Base-by-base conservation (phyloP, 2,329 filamentous ascomycete genomes). In the Tolypocladium endophyticum region DNA sequence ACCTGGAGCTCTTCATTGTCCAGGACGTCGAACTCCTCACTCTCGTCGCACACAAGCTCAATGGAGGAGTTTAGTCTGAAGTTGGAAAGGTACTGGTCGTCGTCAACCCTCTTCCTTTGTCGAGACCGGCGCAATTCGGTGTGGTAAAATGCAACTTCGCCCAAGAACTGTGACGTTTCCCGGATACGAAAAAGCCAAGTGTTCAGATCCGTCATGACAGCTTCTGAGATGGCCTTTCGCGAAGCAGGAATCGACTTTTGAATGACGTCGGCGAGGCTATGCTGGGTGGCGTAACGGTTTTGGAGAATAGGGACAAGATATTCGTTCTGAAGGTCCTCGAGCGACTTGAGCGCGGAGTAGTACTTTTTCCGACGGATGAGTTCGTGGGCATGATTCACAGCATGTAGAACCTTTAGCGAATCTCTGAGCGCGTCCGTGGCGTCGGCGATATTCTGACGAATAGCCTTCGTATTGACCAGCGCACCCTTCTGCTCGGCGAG, bases 41-140 rank as follows among this genome's bases (percentile, higher is more conserved):
- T 89, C 74, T 99, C 94, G 66, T 99, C 94, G 53, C 91, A 92
- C 8, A 97, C 92, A 54, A 97, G 80, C 73, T 99, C 94, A 64
- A 97, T 94, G 2, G 94, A 88, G 11, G 94, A 97, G 71, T 97
- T 99, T 36, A 99, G 77, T 70, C 90, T 95, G 77, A 97, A 97
- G 65, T 89, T 88, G 39, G 81, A 80, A 52, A 97, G 79, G 64
- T 89, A 92, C 0, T 85, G 78, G 61, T 92, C 86, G 25, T 85
- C 81, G 64, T 96, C 89, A 11, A 88, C 84, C 25, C 94, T 84
- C 68, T 95, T 88, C 70, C 92, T 89, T 69, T 96, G 91, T 57
- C 93, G 84, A 30, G 86, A 84, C 63, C 93, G 84, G 53, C 94
- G 86, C 70, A 95, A 84, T 67, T 97, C 89, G 0, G 94, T 99